phyloP scores from a whole-genome alignment of 805 yeast genomes.

The Brettanomyces sp. region DNA sequence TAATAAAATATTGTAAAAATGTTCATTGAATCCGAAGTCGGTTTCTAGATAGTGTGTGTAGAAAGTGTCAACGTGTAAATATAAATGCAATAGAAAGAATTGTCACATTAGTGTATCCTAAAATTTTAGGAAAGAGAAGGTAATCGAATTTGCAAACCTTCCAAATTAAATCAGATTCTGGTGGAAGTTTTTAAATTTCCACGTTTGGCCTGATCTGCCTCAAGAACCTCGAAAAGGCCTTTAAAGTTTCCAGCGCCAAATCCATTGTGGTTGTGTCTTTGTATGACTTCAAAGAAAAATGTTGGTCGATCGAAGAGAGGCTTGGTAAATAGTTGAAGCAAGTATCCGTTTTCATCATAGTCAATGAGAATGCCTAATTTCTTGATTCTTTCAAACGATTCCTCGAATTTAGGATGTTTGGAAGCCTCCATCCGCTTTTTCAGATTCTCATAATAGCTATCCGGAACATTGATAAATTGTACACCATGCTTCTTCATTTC shows the following conservation, averaged over 20 bases:
- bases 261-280: constrained; percentile 71
- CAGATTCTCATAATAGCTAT: constrained; percentile 45
- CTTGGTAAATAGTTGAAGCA: constrained; percentile 71
- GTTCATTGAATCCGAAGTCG: background rate
- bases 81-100: too few species aligned
- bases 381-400: constrained; percentile 41
- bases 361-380: constrained; percentile 60
- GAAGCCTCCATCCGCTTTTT: constrained; percentile 29
- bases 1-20: background rate
- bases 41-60: too few species aligned
- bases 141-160: background rate
- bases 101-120: too few species aligned
- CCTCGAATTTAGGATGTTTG: constrained; percentile 36
- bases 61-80: too few species aligned
- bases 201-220: constrained; percentile 60
- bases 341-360: constrained; percentile 68
- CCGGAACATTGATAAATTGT: constrained; percentile 56
- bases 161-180: background rate
- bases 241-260: constrained; percentile 87
- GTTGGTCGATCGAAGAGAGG: constrained; percentile 77
- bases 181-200: constrained; percentile 40
- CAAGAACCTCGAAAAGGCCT: constrained; percentile 72
- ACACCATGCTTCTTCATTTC: constrained; percentile 53
- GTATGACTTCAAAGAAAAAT: constrained; percentile 71
- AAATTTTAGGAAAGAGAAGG: too few species aligned